Evolutionary conservation across 371 early-diverging fungal genomes (phyloP).

Genomic region (Batkoa obscura): DNA sequence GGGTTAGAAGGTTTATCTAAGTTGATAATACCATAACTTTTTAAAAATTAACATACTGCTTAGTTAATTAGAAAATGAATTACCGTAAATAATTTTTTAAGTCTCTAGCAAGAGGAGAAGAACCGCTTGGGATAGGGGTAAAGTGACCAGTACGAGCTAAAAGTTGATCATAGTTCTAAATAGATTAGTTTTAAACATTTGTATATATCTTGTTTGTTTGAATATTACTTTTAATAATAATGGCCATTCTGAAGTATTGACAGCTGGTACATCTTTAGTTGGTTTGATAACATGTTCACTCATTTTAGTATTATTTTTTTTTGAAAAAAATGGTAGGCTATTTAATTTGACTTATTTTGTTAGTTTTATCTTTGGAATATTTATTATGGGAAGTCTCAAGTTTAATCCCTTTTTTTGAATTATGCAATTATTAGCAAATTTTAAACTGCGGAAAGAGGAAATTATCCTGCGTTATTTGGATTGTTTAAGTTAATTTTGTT

Average conservation of each 20-base stretch:
- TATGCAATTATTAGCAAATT: too few species aligned
- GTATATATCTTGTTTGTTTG: neutral
- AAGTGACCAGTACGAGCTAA: constrained; percentile 95
- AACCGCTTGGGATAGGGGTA: constrained; percentile 93
- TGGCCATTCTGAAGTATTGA: constrained; percentile 92
- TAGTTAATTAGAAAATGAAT: neutral
- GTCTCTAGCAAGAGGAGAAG: constrained; percentile 88
- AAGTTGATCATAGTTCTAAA: constrained; percentile 92
- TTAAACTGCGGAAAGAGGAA: too few species aligned
- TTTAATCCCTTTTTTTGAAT: too few species aligned
- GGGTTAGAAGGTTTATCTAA: constrained; percentile 97
- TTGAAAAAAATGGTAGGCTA: neutral
- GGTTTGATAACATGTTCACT: constrained; percentile 40
- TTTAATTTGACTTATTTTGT: too few species aligned
- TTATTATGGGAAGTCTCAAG: too few species aligned
- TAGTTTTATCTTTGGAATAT: too few species aligned
- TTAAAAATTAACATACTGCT: neutral
- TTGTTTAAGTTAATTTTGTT: too few species aligned
- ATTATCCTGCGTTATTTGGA: too few species aligned
- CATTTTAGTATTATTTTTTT: neutral
- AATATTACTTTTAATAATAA: constrained; percentile 68
- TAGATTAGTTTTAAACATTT: neutral
- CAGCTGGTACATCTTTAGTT: constrained; percentile 42
- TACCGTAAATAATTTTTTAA: constrained; percentile 75
- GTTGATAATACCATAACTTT: constrained; percentile 93